These are phyloP conservation scores for Stenogyne calaminthoides DNA, from an alignment of 305 asterid species.

Conservation along the genomic window DNA sequence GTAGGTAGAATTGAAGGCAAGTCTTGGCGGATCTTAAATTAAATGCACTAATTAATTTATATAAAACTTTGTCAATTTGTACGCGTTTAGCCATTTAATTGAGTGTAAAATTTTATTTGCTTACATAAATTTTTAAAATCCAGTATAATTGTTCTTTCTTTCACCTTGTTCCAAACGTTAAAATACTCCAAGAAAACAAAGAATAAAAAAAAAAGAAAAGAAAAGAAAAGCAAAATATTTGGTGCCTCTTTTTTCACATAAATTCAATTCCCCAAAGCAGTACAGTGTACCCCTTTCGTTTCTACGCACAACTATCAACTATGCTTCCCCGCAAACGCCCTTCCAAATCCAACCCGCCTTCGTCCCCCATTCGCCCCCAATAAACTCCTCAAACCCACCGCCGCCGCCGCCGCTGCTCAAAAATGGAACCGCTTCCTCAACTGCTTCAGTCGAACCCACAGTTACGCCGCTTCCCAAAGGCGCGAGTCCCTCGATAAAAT, in stretches of 20 bases:
- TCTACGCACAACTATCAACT: conserved; percentile 5
- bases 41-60: too few species aligned
- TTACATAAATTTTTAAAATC: too few species aligned
- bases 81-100: too few species aligned
- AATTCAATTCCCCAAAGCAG: not conserved
- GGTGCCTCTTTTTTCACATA: conserved; percentile 11
- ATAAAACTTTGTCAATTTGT: too few species aligned
- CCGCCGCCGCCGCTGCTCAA: conserved; percentile 10
- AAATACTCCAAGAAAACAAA: not conserved
- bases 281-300: not conserved
- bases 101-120: too few species aligned
- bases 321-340: conserved; percentile 69
- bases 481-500: conserved; percentile 38
- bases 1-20: too few species aligned
- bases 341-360: conserved; percentile 48
- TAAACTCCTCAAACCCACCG: conserved; percentile 49
- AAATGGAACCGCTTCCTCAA: conserved; percentile 31
- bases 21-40: too few species aligned
- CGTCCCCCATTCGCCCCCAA: conserved; percentile 57
- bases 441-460: conserved; percentile 25
- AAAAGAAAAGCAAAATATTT: not conserved
- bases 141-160: too few species aligned
- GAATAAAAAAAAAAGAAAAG: not conserved
- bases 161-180: too few species aligned
- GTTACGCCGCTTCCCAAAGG: conserved; percentile 26